Conservation (phyloP, 2,329 filamentous ascomycete genomes). For the Alternaria alternata region DNA sequence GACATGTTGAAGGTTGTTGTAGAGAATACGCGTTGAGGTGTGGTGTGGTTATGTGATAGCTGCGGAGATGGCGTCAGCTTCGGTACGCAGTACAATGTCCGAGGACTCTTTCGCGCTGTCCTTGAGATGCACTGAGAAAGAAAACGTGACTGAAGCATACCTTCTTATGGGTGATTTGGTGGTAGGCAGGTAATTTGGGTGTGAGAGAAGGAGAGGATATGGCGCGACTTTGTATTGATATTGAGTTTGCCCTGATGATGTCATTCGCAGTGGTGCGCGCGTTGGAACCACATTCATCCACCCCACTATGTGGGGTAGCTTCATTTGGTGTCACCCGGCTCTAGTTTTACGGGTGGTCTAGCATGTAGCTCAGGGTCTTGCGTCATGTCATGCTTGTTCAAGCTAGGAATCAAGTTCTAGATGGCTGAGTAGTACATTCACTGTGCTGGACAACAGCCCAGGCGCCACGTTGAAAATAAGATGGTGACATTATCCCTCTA, state of each 20-base stretch:
- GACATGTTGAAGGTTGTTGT: slow-evolving; percentile 37
- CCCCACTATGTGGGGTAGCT: slow-evolving; percentile 22
- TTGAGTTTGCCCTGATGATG: slow-evolving; percentile 18
- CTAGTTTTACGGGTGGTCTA: slow-evolving; percentile 9
- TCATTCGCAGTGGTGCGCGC: slow-evolving; percentile 15
- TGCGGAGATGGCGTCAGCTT: slow-evolving; percentile 32
- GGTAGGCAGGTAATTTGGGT: slow-evolving; percentile 8
- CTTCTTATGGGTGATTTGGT: slow-evolving; percentile 10
- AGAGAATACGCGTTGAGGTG: slow-evolving; percentile 18
- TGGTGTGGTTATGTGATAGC: slow-evolving; percentile 16
- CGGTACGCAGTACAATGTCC: slow-evolving; percentile 17
- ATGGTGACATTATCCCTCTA: slow-evolving; percentile 31
- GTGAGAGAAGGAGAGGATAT: slow-evolving; percentile 8
- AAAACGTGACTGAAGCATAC: slow-evolving; percentile 22
- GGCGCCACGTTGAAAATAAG: slow-evolving; percentile 15
- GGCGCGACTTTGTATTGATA: slow-evolving; percentile 22
- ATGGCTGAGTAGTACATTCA: neutral
- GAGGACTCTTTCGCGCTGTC: slow-evolving; percentile 10
- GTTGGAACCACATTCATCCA: slow-evolving; percentile 15
- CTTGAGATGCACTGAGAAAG: slow-evolving; percentile 15
- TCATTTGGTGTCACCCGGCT: slow-evolving; percentile 5
- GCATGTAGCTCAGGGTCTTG: slow-evolving; percentile 15
- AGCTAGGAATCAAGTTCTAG: slow-evolving; percentile 1
- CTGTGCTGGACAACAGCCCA: neutral
- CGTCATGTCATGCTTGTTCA: slow-evolving; percentile 15